Percentiles rank a stretch among this genome's conserved stretches.
Conservation (phyloP, 225 moss, liverwort and hornwort species). For the Marchantia polymorpha region DNA sequence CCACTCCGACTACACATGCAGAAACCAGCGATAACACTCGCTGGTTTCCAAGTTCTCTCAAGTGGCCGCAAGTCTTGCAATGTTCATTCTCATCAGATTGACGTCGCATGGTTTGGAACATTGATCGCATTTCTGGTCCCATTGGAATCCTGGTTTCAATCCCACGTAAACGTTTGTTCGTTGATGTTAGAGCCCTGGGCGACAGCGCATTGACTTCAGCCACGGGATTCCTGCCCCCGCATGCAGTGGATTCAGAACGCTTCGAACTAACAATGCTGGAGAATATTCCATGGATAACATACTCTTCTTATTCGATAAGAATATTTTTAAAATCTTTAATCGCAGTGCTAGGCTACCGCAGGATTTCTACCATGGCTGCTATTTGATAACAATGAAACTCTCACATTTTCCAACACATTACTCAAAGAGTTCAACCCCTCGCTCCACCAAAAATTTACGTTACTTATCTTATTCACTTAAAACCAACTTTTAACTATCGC, state of each 20-base stretch:
- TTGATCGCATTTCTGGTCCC: constrained; percentile 99
- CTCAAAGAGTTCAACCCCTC: too few relatives aligned
- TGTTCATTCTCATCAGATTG: constrained; percentile 99
- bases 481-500: too few relatives aligned
- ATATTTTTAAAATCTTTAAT: too few relatives aligned
- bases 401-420: too few relatives aligned
- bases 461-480: too few relatives aligned
- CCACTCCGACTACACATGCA: constrained; percentile 48
- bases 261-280: not conserved
- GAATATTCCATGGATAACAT: not conserved
- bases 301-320: too few relatives aligned
- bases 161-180: constrained; percentile 98
- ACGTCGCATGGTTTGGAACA: constrained; percentile 99
- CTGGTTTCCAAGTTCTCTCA: constrained; percentile 99
- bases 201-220: constrained; percentile 98
- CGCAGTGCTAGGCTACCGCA: too few relatives aligned
- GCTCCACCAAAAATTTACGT: too few relatives aligned
- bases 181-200: constrained; percentile 98
- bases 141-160: constrained; percentile 99
- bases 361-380: too few relatives aligned
- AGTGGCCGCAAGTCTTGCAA: constrained; percentile 98
- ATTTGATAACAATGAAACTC: too few relatives aligned
- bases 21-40: constrained; percentile 98
- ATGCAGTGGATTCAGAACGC: not conserved
- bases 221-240: constrained; percentile 56